A percentile compares a stretch with the other conserved stretches of the same genome.
These are phyloP conservation scores for Solanum microdontum DNA, from an alignment of 257 asterid species.

Conservation along the genomic window DNA sequence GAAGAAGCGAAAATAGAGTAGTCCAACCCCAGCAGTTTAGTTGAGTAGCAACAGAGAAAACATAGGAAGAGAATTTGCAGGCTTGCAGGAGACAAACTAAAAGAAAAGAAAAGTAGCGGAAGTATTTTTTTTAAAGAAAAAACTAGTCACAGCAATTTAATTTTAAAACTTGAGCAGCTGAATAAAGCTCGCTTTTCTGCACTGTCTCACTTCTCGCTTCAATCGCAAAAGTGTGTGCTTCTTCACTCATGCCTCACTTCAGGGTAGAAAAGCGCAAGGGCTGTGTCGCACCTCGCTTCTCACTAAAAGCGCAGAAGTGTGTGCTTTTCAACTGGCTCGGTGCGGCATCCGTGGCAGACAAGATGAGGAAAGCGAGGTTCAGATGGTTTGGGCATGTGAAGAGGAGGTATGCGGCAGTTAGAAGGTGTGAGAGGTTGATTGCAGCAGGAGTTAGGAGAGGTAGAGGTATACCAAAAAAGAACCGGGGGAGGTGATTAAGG, in stretches of 20 bases:
- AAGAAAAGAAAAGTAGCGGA: background rate
- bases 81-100: background rate
- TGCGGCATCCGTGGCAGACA: background rate
- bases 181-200: background rate
- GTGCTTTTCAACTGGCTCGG: background rate
- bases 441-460: background rate
- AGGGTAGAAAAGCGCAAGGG: background rate
- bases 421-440: background rate
- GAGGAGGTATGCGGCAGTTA: background rate
- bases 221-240: background rate
- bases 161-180: background rate
- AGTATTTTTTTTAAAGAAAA: background rate
- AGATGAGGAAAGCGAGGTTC: background rate
- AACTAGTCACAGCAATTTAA: background rate
- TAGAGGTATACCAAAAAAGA: background rate
- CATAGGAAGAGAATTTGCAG: background rate
- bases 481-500: background rate
- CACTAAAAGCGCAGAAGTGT: background rate
- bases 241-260: background rate
- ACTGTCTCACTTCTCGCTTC: background rate
- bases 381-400: background rate
- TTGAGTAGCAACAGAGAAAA: background rate
- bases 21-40: background rate
- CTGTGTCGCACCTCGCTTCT: background rate
- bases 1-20: background rate